Evolutionary conservation across 208 protist species (phyloP).

Genomic region (Trypanosoma lewisi): DNA sequence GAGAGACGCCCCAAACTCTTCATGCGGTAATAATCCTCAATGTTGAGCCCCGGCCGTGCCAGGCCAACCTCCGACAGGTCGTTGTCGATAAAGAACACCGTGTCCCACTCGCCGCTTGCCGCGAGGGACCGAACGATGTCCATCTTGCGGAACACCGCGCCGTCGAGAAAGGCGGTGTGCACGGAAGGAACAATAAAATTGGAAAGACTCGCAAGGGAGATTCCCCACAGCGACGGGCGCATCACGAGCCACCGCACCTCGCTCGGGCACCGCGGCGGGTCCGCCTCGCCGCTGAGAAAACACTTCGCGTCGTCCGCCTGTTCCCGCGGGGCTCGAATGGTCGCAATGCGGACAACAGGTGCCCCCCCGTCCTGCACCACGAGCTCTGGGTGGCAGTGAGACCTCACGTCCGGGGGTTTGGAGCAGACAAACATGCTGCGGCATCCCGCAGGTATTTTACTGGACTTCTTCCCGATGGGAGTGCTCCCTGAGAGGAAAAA

Average conservation of each 20-base stretch:
- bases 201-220: slow-evolving; percentile 65
- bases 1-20: slow-evolving; percentile 31
- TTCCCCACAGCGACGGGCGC: slow-evolving; percentile 71
- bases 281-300: slow-evolving; percentile 29
- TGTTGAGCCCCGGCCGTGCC: slow-evolving; percentile 57
- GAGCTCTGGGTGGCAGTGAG: slow-evolving; percentile 7
- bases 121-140: slow-evolving; percentile 85
- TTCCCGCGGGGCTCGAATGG: slow-evolving; percentile 36
- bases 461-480: not conserved
- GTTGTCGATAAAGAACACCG: slow-evolving; percentile 87
- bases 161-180: slow-evolving; percentile 74
- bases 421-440: slow-evolving; percentile 22
- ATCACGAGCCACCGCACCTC: slow-evolving; percentile 72
- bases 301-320: slow-evolving; percentile 26
- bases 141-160: slow-evolving; percentile 72
- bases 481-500: slow-evolving; percentile 26
- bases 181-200: slow-evolving; percentile 58
- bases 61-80: slow-evolving; percentile 79
- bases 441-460: slow-evolving; percentile 14
- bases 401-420: slow-evolving; percentile 25
- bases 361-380: not conserved
- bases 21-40: slow-evolving; percentile 49
- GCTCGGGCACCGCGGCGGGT: slow-evolving; percentile 25
- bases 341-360: slow-evolving; percentile 55
- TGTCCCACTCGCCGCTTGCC: slow-evolving; percentile 68